Evolutionary conservation across 2,329 filamentous ascomycete genomes (phyloP), one percentile per base, ranked within the genome.

Genomic region (Talaromyces amestolkiae): DNA sequence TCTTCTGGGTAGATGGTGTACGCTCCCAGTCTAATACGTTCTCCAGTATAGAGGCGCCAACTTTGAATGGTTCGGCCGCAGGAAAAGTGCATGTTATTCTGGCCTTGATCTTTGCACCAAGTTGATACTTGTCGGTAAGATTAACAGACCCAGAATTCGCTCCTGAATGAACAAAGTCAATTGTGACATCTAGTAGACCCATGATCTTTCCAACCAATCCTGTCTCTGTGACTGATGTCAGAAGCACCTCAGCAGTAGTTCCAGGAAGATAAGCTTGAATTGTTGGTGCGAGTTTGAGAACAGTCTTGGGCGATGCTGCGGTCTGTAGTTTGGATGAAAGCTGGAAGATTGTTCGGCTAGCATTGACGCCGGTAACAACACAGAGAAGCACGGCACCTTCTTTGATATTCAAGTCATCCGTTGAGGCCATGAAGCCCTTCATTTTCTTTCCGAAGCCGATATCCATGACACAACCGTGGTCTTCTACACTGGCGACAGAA

Each of bases 381-480:
- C 93, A 97, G 62, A 99, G 82, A 70, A 96, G 87, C 4, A 97
- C 92, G 13, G 91, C 85, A 1, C 95, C 96, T 66, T 93, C 90
- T 75, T 93, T 89, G 53, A 97, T 82, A 60, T 86, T 85, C 19
- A 91, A 81, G 53, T 97, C 81, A 74, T 97, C 93, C 73, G 90
- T 92, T 67, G 90, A 91, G 5, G 92, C 87, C 73, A 99, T 84
- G 79, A 99, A 99, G 2, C 91, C 95, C 67, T 88, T 89, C 61
- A 93, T 84, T 37, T 84, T 80, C 62, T 88, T 86, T 41, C 88
- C 83, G 7, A 98, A 82, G 19, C 92, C 92, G 43, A 98, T 80
- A 71, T 97, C 92, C 92, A 99, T 97, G 64, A 98, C 87, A 65
- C 95, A 85, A 68, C 95, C 95, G 73, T 97, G 93, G 72, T 99